phyloP scores from a whole-genome alignment of 1,139 yeast species.

The Debaryomyces sp. region DNA sequence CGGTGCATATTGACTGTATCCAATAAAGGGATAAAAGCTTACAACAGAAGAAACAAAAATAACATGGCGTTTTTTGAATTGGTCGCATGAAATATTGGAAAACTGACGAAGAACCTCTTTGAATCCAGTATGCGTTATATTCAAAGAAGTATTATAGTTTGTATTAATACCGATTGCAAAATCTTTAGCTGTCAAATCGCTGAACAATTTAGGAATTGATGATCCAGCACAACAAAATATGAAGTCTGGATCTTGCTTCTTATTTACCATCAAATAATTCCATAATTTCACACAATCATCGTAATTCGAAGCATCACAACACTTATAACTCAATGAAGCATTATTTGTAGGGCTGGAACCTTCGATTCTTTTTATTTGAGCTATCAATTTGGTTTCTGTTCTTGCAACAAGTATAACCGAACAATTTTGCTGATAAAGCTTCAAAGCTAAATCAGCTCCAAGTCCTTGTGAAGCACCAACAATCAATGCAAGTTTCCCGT shows the following conservation, averaged over 20 bases:
- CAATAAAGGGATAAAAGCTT: conserved; percentile 85
- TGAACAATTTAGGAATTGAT: conserved; percentile 76
- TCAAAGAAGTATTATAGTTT: conserved; percentile 76
- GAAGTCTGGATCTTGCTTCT: conserved; percentile 60
- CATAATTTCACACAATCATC: conserved; percentile 46
- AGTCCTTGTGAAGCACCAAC: conserved; percentile 97
- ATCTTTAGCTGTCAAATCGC: conserved; percentile 63
- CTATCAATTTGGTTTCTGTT: conserved; percentile 56
- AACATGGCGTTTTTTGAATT: conserved; percentile 54
- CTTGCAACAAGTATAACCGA: conserved; percentile 76
- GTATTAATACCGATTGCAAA: conserved; percentile 61
- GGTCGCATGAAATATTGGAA: conserved; percentile 9
- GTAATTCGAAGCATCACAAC: conserved; percentile 71
- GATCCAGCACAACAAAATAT: conserved; percentile 89
- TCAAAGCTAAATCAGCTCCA: conserved; percentile 76
- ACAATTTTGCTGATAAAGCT: conserved; percentile 59
- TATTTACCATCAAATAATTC: conserved; percentile 23
- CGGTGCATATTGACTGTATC: conserved; percentile 91
- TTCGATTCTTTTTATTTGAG: conserved; percentile 51
- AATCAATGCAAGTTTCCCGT: conserved; percentile 67
- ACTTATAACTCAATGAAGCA: conserved; percentile 48
- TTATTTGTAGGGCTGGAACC: conserved; percentile 15
- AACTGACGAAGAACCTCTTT: conserved; percentile 33
- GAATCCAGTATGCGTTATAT: conserved; percentile 64
- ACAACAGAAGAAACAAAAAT: conserved; percentile 80